Conservation (phyloP, 1,284 basidiomycete species). For the Peniophora sp. region DNA sequence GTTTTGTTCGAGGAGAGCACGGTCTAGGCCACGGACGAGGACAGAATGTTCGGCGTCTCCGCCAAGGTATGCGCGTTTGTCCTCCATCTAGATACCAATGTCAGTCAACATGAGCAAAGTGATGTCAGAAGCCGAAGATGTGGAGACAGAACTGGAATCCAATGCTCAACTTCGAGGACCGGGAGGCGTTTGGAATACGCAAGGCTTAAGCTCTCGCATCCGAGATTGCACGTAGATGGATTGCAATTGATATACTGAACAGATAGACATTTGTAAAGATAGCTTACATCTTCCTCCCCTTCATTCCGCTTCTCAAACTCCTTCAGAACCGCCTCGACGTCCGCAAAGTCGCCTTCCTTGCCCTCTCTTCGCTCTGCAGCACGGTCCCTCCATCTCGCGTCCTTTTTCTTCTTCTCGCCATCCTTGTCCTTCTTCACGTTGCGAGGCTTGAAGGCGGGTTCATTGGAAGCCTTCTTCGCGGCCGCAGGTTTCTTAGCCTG, state of each 20-base stretch:
- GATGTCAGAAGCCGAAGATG: neutral
- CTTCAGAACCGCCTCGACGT: slow-evolving; percentile 75
- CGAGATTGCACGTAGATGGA: too few species aligned
- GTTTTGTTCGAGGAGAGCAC: slow-evolving; percentile 77
- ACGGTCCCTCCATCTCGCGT: slow-evolving; percentile 56
- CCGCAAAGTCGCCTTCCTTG: slow-evolving; percentile 58
- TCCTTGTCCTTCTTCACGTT: slow-evolving; percentile 57
- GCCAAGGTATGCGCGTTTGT: slow-evolving; percentile 77
- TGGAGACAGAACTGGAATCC: neutral
- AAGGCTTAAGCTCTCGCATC: too few species aligned
- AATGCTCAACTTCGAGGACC: too few species aligned
- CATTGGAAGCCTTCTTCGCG: slow-evolving; percentile 14
- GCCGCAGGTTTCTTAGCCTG: slow-evolving; percentile 8
- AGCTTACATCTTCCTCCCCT: slow-evolving; percentile 35
- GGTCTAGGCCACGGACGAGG: slow-evolving; percentile 87
- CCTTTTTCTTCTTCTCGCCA: slow-evolving; percentile 15
- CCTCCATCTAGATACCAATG: slow-evolving; percentile 50
- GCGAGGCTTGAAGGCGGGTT: slow-evolving; percentile 64
- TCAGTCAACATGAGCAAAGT: slow-evolving; percentile 1
- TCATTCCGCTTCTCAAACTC: slow-evolving; percentile 68
- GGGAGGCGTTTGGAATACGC: too few species aligned
- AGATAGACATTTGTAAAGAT: too few species aligned
- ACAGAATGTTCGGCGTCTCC: slow-evolving; percentile 82
- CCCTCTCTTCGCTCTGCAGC: slow-evolving; percentile 62
- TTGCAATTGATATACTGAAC: too few species aligned